Base-by-base conservation (phyloP, 305 asterid genomes). In the Caryopteris hybrid region DNA sequence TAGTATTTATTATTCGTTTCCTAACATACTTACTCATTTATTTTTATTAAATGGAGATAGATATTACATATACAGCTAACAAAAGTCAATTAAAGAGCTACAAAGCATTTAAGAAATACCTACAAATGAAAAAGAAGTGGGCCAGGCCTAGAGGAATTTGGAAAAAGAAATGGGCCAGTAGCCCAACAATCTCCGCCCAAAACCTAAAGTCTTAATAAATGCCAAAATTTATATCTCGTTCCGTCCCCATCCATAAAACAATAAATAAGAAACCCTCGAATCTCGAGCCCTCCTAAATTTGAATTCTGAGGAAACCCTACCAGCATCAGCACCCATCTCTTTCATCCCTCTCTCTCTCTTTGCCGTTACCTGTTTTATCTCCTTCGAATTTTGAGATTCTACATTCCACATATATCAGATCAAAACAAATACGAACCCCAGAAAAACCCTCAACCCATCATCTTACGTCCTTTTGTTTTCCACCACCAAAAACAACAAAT, bases 271-370 rank as follows among this genome's bases (percentile, higher is more conserved):
- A 27, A 7, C 36, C 59, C 61, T 69, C 60, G 77, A 17, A 8
- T 54, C 2, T 13, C 68, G 79, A 70, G 79, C 78, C 81, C 54
- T 48, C 71, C 60, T n/a, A 70, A 74, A 70, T 76, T 77, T 65
- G 78, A 80, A 77, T 80, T 74, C 52, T 42, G 47, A 75, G 61
- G 60, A 73, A 81, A 74, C 80, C 79, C 77, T 65, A 81, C 61
- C 13, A 13, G n/a, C 0, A 3, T 3, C 71, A 13, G 1, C 51
- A 53, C 45, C 66, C 22, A 27, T 70, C 77, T 10, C 16, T 27
- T 70, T n/a, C n/a, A n/a, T n/a, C n/a, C n/a, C 53, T 12, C 21
- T 46, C 42, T 7, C 45, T 21, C 41, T 66, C 52, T 22, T 45
- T 45, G 42, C 6, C 23, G 22, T 18, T 34, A 12, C 41, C 36